phyloP scores from a whole-genome alignment of 1,284 basidiomycete genomes.

The Leccinum pachyderme region DNA sequence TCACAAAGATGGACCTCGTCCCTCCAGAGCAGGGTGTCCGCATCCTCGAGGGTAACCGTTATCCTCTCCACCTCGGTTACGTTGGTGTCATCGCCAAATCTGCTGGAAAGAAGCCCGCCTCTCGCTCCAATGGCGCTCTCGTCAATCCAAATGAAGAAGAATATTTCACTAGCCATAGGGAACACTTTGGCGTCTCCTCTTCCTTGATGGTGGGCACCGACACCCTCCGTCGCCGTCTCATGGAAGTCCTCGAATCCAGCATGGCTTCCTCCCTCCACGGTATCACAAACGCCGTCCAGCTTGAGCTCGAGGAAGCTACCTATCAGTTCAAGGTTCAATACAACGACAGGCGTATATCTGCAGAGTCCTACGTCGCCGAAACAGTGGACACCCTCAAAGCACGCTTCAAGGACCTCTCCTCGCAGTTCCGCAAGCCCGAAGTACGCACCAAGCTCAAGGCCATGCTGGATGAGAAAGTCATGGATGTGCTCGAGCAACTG shows the following conservation, averaged over 20 bases:
- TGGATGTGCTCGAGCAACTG: constrained; percentile 95
- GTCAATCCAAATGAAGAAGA: constrained; percentile 74
- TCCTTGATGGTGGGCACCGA: constrained; percentile 87
- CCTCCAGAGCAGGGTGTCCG: constrained; percentile 77
- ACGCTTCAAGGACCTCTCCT: constrained; percentile 84
- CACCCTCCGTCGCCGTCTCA: constrained; percentile 84
- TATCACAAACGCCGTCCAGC: constrained; percentile 94
- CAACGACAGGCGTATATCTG: constrained; percentile 92
- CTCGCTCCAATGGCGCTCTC: constrained; percentile 48
- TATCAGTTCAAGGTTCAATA: constrained; percentile 99
- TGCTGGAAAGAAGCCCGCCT: constrained; percentile 45
- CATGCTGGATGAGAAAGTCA: constrained; percentile 93
- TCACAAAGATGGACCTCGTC: constrained; percentile 99
- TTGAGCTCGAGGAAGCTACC: constrained; percentile 93
- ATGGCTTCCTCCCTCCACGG: constrained; percentile 96
- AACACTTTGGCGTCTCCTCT: constrained; percentile 70
- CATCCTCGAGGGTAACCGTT: constrained; percentile 88
- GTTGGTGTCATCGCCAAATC: constrained; percentile 95
- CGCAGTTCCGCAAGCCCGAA: constrained; percentile 86
- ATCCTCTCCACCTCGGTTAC: constrained; percentile 97
- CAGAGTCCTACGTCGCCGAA: constrained; percentile 97
- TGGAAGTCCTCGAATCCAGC: constrained; percentile 95
- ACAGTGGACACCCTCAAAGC: constrained; percentile 92
- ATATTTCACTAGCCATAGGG: constrained; percentile 75
- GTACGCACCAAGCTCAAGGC: constrained; percentile 86